Base-by-base conservation (phyloP, 2,329 filamentous ascomycete genomes). In the Coleophoma crateriformis region DNA sequence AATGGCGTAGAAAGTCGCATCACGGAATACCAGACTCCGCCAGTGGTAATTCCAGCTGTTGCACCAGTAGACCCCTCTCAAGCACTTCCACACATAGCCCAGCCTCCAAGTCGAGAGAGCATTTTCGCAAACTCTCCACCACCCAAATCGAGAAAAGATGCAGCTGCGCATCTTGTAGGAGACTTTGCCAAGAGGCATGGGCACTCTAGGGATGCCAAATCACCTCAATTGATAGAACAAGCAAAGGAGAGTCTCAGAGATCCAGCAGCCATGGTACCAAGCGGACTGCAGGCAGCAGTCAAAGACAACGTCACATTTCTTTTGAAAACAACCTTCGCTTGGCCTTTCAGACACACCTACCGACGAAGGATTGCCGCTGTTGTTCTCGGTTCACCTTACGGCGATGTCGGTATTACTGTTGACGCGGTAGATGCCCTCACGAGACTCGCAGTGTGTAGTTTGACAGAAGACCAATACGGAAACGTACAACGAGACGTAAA, bases 401-500 rank as follows among this genome's bases (percentile, higher is more conserved):
- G 85, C 3, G 83, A 87, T 61, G 71, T 82, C 1, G 80, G 79
- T 32, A 71, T 86, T 14, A 85, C 90, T 57, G 68, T 87, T 46
- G 83, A 92, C 63, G 86, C 88, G 1, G 75, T 84, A n/a, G 81
- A 83, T 51, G 79, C 85, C 0, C 70, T 94, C 37, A 82, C 81
- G 12, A 76, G 78, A 45, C 75, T 97, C 27, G 79, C 88, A 0
- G 78, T 89, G 4, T 79, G 79, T 54, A 92, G 87, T 66, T 69
- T 96, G 48, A 72, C 74, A 3, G 91, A 97, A 67, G 92, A 97
- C 64, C 78, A 78, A 43, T 94, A 84, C 62, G 92, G 92, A 13
- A 87, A 88, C 58, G 92, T 95, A n/a, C 86, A 95, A 57, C 77
- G 83, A 40, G 88, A 94, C 55, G 82, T 97, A 2, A 81, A 87